Evolutionary conservation across 352 stramenopile species (phyloP).

Genomic region (Phytophthora quininea): DNA sequence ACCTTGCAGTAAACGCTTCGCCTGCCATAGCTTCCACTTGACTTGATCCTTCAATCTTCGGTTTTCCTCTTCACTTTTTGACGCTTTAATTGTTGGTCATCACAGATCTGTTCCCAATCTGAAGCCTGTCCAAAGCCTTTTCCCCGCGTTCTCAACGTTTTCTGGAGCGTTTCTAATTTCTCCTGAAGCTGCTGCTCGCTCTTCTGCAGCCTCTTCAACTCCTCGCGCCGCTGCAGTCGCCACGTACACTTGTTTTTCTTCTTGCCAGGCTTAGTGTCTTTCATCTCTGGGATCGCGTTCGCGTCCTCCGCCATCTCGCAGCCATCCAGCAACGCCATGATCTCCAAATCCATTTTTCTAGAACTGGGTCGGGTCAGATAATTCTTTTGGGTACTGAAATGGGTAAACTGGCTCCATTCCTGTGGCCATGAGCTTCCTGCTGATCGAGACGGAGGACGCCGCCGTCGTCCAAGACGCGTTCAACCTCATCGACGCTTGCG

Average conservation of each 20-base stretch:
- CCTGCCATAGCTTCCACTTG: conserved; percentile 11
- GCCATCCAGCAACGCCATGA: conserved; percentile 25
- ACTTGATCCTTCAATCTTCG: conserved; percentile 19
- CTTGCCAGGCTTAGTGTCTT: background rate
- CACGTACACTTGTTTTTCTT: conserved; percentile 4
- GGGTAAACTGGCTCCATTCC: background rate
- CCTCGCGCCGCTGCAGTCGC: conserved; percentile 16
- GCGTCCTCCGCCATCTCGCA: conserved; percentile 27
- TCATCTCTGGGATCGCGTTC: conserved; percentile 14
- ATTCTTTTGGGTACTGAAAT: background rate
- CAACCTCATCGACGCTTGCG: conserved; percentile 17
- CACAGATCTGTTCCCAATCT: conserved; percentile 21
- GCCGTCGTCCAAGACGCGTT: conserved; percentile 18
- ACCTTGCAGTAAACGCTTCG: conserved; percentile 19
- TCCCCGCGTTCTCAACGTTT: too few species aligned
- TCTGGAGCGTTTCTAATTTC: conserved; percentile 8
- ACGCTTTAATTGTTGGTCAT: conserved; percentile 7
- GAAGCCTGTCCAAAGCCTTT: background rate
- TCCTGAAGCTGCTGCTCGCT: conserved; percentile 9
- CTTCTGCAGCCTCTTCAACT: conserved; percentile 13
- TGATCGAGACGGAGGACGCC: conserved; percentile 21
- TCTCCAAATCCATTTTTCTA: background rate
- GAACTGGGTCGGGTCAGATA: background rate
- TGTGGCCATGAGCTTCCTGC: conserved; percentile 23
- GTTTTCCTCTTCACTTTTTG: conserved; percentile 19